A percentile compares a stretch with the other conserved stretches of the same genome.
Evolutionary conservation across 2,329 filamentous ascomycete genomes (phyloP).

Genomic region (Fusarium chlamydosporum): DNA sequence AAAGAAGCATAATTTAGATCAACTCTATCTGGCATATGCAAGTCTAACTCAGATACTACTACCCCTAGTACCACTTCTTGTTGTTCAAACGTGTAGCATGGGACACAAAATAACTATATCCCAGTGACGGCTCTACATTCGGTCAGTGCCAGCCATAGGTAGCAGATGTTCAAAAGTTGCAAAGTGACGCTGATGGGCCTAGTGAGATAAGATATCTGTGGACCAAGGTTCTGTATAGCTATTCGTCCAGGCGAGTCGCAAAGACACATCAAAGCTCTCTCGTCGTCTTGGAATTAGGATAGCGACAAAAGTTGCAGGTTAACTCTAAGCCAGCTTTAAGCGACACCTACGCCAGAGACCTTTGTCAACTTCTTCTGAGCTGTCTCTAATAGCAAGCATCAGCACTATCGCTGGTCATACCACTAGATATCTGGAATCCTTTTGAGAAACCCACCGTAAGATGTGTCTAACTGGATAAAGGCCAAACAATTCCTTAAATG

Average conservation of each 20-base stretch:
- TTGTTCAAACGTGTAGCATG: not conserved
- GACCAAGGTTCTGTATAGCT: not conserved
- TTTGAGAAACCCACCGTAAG: not conserved
- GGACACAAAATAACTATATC: not conserved
- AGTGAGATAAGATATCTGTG: not conserved
- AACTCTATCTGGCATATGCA: not conserved
- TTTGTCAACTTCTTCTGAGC: no score
- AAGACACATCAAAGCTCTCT: no score
- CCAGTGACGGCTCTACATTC: no score
- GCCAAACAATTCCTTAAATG: not conserved
- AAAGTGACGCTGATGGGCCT: not conserved
- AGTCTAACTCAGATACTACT: no score
- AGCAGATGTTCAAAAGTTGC: not conserved
- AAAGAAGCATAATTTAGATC: constrained; percentile 9
- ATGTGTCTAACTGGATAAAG: not conserved
- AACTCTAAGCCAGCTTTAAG: no score
- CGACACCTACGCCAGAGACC: no score
- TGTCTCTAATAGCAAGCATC: no score
- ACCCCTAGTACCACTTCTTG: no score
- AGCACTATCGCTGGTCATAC: no score
- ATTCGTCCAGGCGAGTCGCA: not conserved
- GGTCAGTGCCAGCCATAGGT: not conserved
- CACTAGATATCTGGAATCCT: not conserved
- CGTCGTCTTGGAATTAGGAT: no score
- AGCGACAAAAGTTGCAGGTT: no score